Evolutionary conservation across 2,329 filamentous ascomycete species (phyloP).

Genomic region (Nigrospora osmanthi): DNA sequence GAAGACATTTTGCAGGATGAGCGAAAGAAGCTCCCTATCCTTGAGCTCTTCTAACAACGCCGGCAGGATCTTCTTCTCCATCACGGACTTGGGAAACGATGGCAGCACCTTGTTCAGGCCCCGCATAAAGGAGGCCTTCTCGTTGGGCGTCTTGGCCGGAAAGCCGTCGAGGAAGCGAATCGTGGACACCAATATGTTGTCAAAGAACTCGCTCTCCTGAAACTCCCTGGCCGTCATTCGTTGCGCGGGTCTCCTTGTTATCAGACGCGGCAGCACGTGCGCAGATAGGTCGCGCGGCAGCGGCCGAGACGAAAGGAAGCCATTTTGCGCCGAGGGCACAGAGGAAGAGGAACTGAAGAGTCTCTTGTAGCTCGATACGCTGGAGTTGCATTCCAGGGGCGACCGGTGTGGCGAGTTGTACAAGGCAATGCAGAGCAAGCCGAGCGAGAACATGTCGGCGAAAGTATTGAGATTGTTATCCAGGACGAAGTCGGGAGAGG

Average conservation of each 20-base stretch:
- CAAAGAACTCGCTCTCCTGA: slow-evolving; percentile 91
- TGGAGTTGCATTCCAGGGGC: slow-evolving; percentile 75
- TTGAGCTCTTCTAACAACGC: slow-evolving; percentile 90
- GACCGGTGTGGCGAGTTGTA: slow-evolving; percentile 94
- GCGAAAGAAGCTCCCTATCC: slow-evolving; percentile 75
- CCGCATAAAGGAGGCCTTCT: slow-evolving; percentile 87
- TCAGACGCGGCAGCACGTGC: slow-evolving; percentile 74
- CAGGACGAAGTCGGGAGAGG: slow-evolving; percentile 88
- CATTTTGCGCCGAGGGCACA: slow-evolving; percentile 72
- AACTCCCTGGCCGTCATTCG: slow-evolving; percentile 85
- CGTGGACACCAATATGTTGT: slow-evolving; percentile 92
- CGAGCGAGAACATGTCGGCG: slow-evolving; percentile 90
- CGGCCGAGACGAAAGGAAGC: slow-evolving; percentile 72
- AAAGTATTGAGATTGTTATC: slow-evolving; percentile 80
- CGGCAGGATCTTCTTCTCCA: slow-evolving; percentile 90
- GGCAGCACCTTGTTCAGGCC: slow-evolving; percentile 80
- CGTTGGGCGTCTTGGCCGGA: slow-evolving; percentile 82
- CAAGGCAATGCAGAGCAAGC: slow-evolving; percentile 77
- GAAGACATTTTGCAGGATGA: slow-evolving; percentile 88
- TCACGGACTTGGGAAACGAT: slow-evolving; percentile 86
- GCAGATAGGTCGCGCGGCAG: slow-evolving; percentile 71
- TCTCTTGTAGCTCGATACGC: slow-evolving; percentile 76
- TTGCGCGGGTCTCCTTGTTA: slow-evolving; percentile 80
- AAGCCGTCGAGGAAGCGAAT: slow-evolving; percentile 91
- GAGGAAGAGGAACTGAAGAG: slow-evolving; percentile 72